phyloP scores from a whole-genome alignment of 306 rosid species.

The Cucumis melo region DNA sequence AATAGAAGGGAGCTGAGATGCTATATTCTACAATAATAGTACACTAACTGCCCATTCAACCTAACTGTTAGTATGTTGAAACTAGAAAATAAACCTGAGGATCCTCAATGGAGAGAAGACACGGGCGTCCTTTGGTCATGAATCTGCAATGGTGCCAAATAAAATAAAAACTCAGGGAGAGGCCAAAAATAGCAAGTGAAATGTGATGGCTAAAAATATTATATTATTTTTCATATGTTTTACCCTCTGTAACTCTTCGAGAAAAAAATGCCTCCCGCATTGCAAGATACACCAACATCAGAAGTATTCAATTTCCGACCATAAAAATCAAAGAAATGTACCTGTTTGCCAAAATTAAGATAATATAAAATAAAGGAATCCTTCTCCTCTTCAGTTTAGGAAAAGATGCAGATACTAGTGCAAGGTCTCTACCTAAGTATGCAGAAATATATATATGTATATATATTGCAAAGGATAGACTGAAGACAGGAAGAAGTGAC shows the following conservation, averaged over 20 bases:
- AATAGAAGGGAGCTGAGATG: not conserved
- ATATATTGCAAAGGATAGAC: not conserved
- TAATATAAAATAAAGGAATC: not conserved
- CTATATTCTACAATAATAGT: not conserved
- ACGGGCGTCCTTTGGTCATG: slow-evolving; percentile 32
- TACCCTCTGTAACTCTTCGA: slow-evolving; percentile 66
- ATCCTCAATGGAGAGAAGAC: slow-evolving; percentile 83
- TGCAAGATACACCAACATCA: slow-evolving; percentile 93
- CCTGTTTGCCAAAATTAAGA: slow-evolving; percentile 29
- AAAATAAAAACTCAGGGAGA: not conserved
- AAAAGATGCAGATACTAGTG: not conserved
- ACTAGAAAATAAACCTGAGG: slow-evolving; percentile 61
- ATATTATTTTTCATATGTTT: not conserved
- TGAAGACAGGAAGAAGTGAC: not conserved
- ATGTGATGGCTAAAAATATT: not conserved
- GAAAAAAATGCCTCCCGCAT: slow-evolving; percentile 59
- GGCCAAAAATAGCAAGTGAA: not conserved
- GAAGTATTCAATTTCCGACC: slow-evolving; percentile 86
- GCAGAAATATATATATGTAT: too few relatives aligned
- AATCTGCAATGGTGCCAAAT: slow-evolving; percentile 34
- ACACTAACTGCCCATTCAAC: not conserved
- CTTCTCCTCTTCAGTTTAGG: not conserved
- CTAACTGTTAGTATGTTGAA: not conserved
- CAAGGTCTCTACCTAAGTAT: not conserved
- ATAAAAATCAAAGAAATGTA: slow-evolving; percentile 74